Conservation (phyloP, 1,139 yeast species). For the Suhomyces ambrosiae region DNA sequence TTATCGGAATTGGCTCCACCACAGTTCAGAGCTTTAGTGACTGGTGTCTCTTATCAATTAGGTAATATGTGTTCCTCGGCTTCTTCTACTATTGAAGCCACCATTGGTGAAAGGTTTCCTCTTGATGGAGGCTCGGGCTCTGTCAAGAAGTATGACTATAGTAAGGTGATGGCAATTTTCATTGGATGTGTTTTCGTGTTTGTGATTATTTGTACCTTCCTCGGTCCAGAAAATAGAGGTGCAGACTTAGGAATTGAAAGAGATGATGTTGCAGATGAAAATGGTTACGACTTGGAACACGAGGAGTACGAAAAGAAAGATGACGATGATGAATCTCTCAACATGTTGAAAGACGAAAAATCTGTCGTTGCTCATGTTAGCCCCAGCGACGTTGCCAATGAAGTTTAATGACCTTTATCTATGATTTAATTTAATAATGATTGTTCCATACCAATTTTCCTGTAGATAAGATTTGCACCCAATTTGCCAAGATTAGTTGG, state of each 20-base stretch:
- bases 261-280: conserved; percentile 18
- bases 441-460: not conserved
- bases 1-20: conserved; percentile 78
- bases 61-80: conserved; percentile 87
- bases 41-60: conserved; percentile 77
- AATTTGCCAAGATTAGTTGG: not conserved
- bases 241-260: conserved; percentile 26
- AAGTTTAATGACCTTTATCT: not conserved
- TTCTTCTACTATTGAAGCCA: conserved; percentile 78
- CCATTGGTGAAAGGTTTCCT: conserved; percentile 71
- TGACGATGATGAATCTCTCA: conserved; percentile 13
- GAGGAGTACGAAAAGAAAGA: conserved; percentile 14
- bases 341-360: conserved; percentile 4
- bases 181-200: conserved; percentile 76
- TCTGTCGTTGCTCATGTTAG: conserved; percentile 3
- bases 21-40: conserved; percentile 69
- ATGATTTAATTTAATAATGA: not conserved
- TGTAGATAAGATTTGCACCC: not conserved
- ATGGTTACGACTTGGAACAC: conserved; percentile 10
- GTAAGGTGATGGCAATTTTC: conserved; percentile 75
- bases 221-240: conserved; percentile 75
- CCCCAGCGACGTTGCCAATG: not conserved
- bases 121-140: conserved; percentile 12
- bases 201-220: conserved; percentile 54
- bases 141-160: conserved; percentile 28